Conservation (phyloP, 139 green algal species). For the Yamagishiella unicocca region DNA sequence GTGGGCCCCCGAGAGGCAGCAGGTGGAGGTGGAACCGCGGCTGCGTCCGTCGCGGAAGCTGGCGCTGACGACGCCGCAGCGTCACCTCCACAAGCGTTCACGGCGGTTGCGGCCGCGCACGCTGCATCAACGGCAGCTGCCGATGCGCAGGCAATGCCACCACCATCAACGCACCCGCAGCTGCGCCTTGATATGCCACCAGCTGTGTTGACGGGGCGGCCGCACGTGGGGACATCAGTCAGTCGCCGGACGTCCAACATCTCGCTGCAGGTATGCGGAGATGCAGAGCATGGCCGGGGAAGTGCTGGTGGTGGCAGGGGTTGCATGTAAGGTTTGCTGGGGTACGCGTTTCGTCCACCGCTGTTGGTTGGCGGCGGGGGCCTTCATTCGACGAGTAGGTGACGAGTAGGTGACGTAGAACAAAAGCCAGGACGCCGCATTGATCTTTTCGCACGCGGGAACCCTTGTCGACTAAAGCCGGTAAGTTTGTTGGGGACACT, state of each 20-base stretch:
- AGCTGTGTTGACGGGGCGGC: not conserved
- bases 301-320: no score
- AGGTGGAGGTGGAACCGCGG: not conserved
- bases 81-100: not conserved
- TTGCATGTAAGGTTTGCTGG: no score
- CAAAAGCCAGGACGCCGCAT: no score
- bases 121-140: not conserved
- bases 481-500: no score
- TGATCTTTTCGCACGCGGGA: no score
- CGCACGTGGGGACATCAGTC: not conserved
- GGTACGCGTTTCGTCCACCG: no score
- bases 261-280: constrained; percentile 34
- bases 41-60: not conserved
- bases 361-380: no score
- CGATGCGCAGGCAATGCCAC: constrained; percentile 1
- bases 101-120: not conserved
- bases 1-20: not conserved
- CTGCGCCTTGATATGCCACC: not conserved
- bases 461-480: no score
- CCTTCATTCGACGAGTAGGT: no score
- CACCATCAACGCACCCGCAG: not conserved
- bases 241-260: constrained; percentile 1
- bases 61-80: not conserved
- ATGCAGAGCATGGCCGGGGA: no score
- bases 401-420: no score